Conservation (phyloP, 192 early-diverging fungal genomes). For the Backusella psychrophila region DNA sequence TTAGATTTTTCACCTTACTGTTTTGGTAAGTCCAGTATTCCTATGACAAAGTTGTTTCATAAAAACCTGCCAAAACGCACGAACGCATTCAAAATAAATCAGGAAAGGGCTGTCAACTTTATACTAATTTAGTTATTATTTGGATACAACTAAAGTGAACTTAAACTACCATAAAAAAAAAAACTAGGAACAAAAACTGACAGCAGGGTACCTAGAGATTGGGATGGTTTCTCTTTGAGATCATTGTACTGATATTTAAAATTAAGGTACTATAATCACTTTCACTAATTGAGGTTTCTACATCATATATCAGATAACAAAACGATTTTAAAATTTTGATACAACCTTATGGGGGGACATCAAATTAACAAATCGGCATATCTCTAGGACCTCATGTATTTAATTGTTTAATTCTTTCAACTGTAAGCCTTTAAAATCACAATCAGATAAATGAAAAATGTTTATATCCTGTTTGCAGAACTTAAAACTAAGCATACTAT, state of each 20-base stretch:
- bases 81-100: not conserved
- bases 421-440: no score
- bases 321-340: no score
- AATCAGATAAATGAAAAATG: no score
- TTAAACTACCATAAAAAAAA: not conserved
- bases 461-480: no score
- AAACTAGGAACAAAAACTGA: not conserved
- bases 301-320: not conserved
- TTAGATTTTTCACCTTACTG: not conserved
- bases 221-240: no score
- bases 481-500: no score
- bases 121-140: not conserved
- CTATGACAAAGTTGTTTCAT: not conserved
- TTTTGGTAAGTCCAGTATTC: not conserved
- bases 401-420: no score
- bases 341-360: no score
- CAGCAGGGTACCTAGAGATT: not conserved
- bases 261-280: not conserved
- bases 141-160: not conserved
- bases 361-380: no score
- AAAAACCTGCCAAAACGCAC: not conserved
- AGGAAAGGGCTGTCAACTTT: not conserved
- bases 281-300: not conserved
- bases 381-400: no score
- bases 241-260: not conserved